phyloP scores from a whole-genome alignment of 805 yeast genomes.

The Wickerhamomyces sydowiorum region DNA sequence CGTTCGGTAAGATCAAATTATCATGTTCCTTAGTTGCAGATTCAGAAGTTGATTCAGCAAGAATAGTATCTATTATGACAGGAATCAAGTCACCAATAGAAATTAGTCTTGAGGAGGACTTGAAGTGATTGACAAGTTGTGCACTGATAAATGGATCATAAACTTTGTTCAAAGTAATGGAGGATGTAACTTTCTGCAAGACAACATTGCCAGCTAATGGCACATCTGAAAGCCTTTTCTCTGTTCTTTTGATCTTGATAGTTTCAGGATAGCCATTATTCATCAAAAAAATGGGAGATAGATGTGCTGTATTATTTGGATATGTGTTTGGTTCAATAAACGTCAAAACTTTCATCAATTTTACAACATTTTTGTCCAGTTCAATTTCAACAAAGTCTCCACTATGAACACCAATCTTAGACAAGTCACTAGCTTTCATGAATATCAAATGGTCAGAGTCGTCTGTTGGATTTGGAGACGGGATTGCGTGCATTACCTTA shows the following conservation, averaged over 20 bases:
- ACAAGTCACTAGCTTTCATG: conserved; percentile 42
- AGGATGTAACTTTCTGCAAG: conserved; percentile 63
- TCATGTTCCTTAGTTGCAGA: conserved; percentile 16
- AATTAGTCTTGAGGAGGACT: conserved; percentile 51
- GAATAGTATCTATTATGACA: conserved; percentile 63
- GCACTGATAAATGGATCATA: conserved; percentile 56
- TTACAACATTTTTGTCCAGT: conserved; percentile 3
- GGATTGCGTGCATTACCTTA: conserved; percentile 6
- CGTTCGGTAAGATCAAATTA: conserved; percentile 44
- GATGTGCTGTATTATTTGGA: conserved; percentile 33
- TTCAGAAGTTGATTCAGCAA: conserved; percentile 49
- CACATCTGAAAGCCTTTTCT: conserved; percentile 18
- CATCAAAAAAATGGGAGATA: conserved; percentile 57
- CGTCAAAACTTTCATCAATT: conserved; percentile 38
- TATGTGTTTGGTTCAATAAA: conserved; percentile 58
- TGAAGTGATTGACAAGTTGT: conserved; percentile 59
- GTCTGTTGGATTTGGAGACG: conserved; percentile 21
- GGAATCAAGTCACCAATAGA: conserved; percentile 67
- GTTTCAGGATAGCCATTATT: conserved; percentile 37
- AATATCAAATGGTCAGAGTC: conserved; percentile 43
- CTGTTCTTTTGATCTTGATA: conserved; percentile 13
- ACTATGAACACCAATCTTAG: conserved; percentile 54
- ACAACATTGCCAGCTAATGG: conserved; percentile 59
- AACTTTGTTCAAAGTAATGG: conserved; percentile 57
- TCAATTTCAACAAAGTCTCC: conserved; percentile 54